phyloP scores from a whole-genome alignment of 257 asterid species.

The Solanum acaule region DNA sequence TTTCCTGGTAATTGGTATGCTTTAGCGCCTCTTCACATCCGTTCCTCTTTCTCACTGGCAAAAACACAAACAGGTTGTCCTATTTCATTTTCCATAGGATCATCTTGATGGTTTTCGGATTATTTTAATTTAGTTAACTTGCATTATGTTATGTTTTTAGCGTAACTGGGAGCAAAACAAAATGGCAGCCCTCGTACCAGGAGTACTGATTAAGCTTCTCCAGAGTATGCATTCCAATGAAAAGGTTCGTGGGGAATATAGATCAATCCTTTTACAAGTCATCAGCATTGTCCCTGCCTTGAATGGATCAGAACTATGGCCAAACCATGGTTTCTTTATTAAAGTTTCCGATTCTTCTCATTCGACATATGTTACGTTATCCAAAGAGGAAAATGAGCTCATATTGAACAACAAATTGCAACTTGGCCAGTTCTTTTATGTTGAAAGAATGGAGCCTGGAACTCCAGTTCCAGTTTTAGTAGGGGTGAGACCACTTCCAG shows the following conservation, averaged over 20 bases:
- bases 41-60: background rate
- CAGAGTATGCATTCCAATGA: constrained; percentile 52
- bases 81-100: background rate
- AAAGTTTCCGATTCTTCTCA: constrained; percentile 89
- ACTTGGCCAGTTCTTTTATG: constrained; percentile 74
- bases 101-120: background rate
- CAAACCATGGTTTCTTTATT: constrained; percentile 77
- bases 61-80: background rate
- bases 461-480: constrained; percentile 60
- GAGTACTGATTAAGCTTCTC: constrained; percentile 71
- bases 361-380: constrained; percentile 62
- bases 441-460: constrained; percentile 61
- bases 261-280: constrained; percentile 65
- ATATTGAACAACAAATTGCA: constrained; percentile 71
- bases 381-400: constrained; percentile 59
- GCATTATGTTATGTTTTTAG: background rate
- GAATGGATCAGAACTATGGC: constrained; percentile 66
- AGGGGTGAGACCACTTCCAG: constrained; percentile 72
- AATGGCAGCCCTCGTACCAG: constrained; percentile 83
- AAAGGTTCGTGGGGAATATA: constrained; percentile 61
- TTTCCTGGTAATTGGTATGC: background rate
- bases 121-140: background rate
- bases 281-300: constrained; percentile 84
- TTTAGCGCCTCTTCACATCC: background rate
- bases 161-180: background rate